Conservation (phyloP, 2,329 filamentous ascomycete species). For the Ceratocystiopsis minuta region DNA sequence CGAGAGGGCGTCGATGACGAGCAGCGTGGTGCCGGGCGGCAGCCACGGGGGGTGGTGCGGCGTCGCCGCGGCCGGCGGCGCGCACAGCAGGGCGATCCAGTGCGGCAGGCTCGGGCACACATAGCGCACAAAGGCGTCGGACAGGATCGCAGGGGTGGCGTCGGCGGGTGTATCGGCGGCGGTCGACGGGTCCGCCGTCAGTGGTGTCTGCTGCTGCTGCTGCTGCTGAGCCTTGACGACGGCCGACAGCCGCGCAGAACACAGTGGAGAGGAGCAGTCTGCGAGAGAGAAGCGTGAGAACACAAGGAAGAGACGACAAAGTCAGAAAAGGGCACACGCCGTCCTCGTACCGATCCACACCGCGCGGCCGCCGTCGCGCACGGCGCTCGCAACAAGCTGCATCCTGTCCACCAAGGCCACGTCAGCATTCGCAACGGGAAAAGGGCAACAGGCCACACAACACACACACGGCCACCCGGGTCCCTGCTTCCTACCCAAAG, state of each 20-base stretch:
- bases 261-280: constrained; percentile 30
- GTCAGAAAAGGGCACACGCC: too few species aligned
- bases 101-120: constrained; percentile 46
- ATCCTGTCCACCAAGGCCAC: constrained; percentile 2
- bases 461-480: not conserved
- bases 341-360: constrained; percentile 57
- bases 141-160: too few species aligned
- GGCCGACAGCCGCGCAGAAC: constrained; percentile 18
- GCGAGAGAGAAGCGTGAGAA: not conserved
- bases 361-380: constrained; percentile 43
- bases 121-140: constrained; percentile 25
- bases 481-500: constrained; percentile 42
- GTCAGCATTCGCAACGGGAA: not conserved
- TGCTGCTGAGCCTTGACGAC: constrained; percentile 8
- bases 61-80: constrained; percentile 41
- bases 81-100: constrained; percentile 54
- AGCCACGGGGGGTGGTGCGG: constrained; percentile 30
- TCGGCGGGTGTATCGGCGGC: too few species aligned
- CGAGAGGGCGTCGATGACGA: constrained; percentile 66
- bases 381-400: constrained; percentile 46
- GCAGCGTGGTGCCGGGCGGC: constrained; percentile 41
- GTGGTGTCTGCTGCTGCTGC: too few species aligned
- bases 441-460: too few species aligned
- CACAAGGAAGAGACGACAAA: too few species aligned
- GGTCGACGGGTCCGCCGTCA: too few species aligned